A percentile compares a stretch with the other conserved stretches of the same genome.
Conservation (phyloP, 2,329 filamentous ascomycete genomes). For the Ceratocystis harringtonii region DNA sequence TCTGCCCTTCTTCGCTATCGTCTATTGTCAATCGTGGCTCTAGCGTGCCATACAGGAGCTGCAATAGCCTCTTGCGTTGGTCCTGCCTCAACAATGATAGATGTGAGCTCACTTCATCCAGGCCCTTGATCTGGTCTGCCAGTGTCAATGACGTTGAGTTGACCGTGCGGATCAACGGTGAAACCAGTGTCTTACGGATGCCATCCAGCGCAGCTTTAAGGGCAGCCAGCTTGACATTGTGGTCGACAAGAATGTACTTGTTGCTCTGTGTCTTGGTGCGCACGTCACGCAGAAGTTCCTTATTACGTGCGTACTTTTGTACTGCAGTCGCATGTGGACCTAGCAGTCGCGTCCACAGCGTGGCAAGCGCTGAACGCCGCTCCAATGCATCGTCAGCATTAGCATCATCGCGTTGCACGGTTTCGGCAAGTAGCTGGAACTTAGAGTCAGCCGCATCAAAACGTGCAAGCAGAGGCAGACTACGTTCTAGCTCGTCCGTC, state of each 20-base stretch:
- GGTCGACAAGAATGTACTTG: slow-evolving; percentile 72
- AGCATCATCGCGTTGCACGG: slow-evolving; percentile 68
- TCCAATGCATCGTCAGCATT: slow-evolving; percentile 52
- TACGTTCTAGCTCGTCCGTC: slow-evolving; percentile 66
- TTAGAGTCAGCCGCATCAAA: slow-evolving; percentile 85
- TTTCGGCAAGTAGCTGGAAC: slow-evolving; percentile 75
- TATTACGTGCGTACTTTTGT: slow-evolving; percentile 88
- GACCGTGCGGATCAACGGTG: slow-evolving; percentile 59
- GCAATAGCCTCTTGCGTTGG: slow-evolving; percentile 73
- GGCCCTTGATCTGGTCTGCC: slow-evolving; percentile 70
- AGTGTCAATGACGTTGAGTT: slow-evolving; percentile 45
- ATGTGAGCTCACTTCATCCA: slow-evolving; percentile 67
- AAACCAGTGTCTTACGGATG: slow-evolving; percentile 69
- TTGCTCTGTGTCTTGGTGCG: slow-evolving; percentile 72
- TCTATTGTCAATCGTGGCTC: slow-evolving; percentile 25
- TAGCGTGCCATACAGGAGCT: slow-evolving; percentile 53
- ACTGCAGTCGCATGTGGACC: slow-evolving; percentile 59
- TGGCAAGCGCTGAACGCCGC: slow-evolving; percentile 67
- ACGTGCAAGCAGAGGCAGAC: slow-evolving; percentile 66
- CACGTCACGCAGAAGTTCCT: slow-evolving; percentile 60
- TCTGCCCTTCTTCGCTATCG: slow-evolving; percentile 12
- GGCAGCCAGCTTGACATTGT: slow-evolving; percentile 69
- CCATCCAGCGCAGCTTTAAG: slow-evolving; percentile 77
- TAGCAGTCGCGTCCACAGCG: slow-evolving; percentile 73
- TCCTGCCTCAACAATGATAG: slow-evolving; percentile 58